phyloP scores from a whole-genome alignment of 1,284 basidiomycete genomes.

The Ustilago cynodontis region DNA sequence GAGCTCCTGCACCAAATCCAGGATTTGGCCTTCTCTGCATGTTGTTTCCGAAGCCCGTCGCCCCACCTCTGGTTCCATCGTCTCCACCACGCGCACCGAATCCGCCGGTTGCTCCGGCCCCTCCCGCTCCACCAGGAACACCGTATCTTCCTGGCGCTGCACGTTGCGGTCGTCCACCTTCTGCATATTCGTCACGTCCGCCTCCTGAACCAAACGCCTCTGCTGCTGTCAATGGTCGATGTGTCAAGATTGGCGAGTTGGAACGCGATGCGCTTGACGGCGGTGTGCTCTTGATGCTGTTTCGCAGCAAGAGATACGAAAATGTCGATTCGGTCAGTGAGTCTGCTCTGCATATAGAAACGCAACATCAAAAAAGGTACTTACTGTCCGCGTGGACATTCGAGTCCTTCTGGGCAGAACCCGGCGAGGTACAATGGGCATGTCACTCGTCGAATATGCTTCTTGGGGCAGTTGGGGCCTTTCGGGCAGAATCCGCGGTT shows the following conservation, averaged over 20 bases:
- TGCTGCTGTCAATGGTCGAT: constrained; percentile 61
- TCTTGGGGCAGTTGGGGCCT: constrained; percentile 86
- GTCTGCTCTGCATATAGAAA: not conserved
- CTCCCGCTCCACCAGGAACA: constrained; percentile 8
- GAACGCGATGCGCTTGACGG: constrained; percentile 63
- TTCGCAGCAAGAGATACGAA: not conserved
- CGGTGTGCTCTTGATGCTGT: constrained; percentile 63
- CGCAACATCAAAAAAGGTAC: constrained; percentile 9
- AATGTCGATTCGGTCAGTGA: not conserved
- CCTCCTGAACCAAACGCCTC: constrained; percentile 62
- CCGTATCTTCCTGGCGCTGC: constrained; percentile 37
- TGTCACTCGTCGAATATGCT: constrained; percentile 89
- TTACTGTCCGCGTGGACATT: constrained; percentile 86
- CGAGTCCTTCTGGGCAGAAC: constrained; percentile 92
- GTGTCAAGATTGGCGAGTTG: constrained; percentile 64
- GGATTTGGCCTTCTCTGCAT: constrained; percentile 25
- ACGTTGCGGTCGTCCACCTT: constrained; percentile 30
- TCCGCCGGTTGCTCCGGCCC: not conserved
- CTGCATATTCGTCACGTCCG: constrained; percentile 27
- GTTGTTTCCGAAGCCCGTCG: constrained; percentile 13
- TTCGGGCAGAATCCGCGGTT: constrained; percentile 87
- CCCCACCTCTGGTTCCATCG: constrained; percentile 2
- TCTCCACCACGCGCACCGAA: constrained; percentile 11
- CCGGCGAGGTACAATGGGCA: constrained; percentile 93
- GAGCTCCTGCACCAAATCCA: constrained; percentile 5